phyloP scores from a whole-genome alignment of 2,329 filamentous ascomycete species.

The Epichloe glyceriae region DNA sequence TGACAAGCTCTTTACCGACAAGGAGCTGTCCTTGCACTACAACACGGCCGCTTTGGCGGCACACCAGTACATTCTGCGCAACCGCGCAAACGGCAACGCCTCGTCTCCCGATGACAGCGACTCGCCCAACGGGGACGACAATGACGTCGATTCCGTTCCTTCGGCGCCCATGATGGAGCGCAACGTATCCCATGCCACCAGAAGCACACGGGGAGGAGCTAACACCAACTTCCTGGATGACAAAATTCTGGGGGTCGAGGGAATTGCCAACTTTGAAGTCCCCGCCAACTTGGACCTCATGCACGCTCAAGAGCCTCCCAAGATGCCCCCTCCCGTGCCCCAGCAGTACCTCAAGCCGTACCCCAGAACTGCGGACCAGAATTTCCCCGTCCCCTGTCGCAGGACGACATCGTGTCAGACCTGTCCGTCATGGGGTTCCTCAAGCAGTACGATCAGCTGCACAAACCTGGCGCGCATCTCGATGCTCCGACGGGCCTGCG shows the following conservation, averaged over 20 bases:
- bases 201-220: constrained; percentile 44
- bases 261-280: constrained; percentile 44
- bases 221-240: constrained; percentile 44
- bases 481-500: constrained; percentile 39
- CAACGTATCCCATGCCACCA: constrained; percentile 49
- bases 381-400: constrained; percentile 37
- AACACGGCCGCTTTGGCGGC: constrained; percentile 49
- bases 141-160: constrained; percentile 32
- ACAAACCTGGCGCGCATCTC: constrained; percentile 43
- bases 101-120: constrained; percentile 41
- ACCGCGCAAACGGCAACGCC: constrained; percentile 37
- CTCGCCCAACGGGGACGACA: constrained; percentile 37
- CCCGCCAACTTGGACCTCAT: constrained; percentile 45
- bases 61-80: constrained; percentile 47
- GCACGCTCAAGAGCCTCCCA: constrained; percentile 39
- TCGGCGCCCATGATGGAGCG: constrained; percentile 48
- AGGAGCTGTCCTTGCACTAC: constrained; percentile 53
- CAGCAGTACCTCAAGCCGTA: constrained; percentile 47
- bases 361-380: constrained; percentile 39
- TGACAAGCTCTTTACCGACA: constrained; percentile 59
- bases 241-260: constrained; percentile 46
- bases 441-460: constrained; percentile 39
- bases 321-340: constrained; percentile 43
- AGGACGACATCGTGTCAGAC: constrained; percentile 41
- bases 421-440: constrained; percentile 45